Base-by-base conservation (phyloP, 139 green algal genomes). In the Ulvella scutata region DNA sequence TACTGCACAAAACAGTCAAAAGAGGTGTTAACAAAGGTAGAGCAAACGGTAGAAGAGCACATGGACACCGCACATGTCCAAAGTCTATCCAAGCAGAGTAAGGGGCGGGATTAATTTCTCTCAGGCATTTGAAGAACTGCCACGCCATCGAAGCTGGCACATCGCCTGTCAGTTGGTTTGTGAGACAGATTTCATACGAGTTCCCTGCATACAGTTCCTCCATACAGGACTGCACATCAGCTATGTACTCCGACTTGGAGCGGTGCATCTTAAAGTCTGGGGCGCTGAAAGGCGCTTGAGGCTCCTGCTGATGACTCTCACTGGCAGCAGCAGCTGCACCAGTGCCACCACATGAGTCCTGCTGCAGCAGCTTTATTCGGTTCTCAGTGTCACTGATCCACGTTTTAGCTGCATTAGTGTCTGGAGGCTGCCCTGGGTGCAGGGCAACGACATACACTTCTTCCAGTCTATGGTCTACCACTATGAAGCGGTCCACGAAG, bases 171-270 rank as follows among this genome's bases (percentile, higher is more conserved):
- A 59, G 43, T 3, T 35, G 31, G 17, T 33, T 98, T 26, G 95
- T 99, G 37, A 98, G 85, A 78, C 95, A 98, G 35, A 99, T 77
- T 84, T 99, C 95, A 83, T 99, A 99, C 60, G 86, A 95, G 26
- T 98, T 89, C 2, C 95, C 95, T 4, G 80, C 82, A 20, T 81
- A n/a, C 78, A 97, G 83, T 20, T 82, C 86, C 62, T 89, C 81
- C 75, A 85, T 77, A 80, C 91, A 96, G 36, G 79, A 75, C 3
- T 74, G 59, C 3, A 98, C 82, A 78, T 96, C 90, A 3, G 10
- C 23, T 59, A 92, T 51, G 82, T 98, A 98, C 23, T 74, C 62
- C 34, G 74, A 23, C 4, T 78, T 62, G 34, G 38, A 62, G 74
- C 88, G 82, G 34, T 60, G 76, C 74, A 94, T 76, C 4, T 36